phyloP scores from a whole-genome alignment of 1,284 basidiomycete species.

The Pyrrhoderma lamaoense region DNA sequence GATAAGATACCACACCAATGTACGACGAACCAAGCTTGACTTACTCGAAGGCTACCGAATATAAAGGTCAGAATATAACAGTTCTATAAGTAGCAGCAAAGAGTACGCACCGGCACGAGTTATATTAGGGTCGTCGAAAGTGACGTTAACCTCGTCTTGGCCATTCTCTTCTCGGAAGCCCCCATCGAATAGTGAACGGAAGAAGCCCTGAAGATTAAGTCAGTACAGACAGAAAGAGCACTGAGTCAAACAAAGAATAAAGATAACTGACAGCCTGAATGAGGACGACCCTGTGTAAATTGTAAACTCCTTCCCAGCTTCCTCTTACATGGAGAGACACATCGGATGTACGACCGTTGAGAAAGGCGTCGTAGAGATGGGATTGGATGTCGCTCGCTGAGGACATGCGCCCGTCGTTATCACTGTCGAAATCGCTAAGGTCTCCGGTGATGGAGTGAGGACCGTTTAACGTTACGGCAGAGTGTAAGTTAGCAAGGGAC shows the following conservation, averaged over 20 bases:
- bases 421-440: slow-evolving; percentile 4
- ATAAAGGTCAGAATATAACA: not conserved
- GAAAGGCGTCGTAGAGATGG: slow-evolving; percentile 71
- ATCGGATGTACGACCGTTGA: slow-evolving; percentile 68
- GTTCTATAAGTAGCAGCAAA: not conserved
- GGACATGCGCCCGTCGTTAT: slow-evolving; percentile 4
- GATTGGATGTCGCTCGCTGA: slow-evolving; percentile 41
- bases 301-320: slow-evolving; percentile 71
- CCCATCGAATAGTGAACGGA: slow-evolving; percentile 74
- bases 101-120: slow-evolving; percentile 62
- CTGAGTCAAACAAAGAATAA: slow-evolving; percentile 6
- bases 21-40: no score
- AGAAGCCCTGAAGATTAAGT: slow-evolving; percentile 57
- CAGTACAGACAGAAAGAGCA: not conserved
- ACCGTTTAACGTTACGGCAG: not conserved
- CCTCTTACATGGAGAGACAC: slow-evolving; percentile 64
- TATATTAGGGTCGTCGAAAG: slow-evolving; percentile 82
- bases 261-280: slow-evolving; percentile 67
- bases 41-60: slow-evolving; percentile 37
- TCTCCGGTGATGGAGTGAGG: not conserved
- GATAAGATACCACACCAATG: no score
- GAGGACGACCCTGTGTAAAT: slow-evolving; percentile 74
- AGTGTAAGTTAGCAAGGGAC: not conserved
- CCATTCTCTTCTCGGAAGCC: slow-evolving; percentile 58
- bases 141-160: slow-evolving; percentile 50